These are phyloP conservation scores for Isabelozyma gotoi DNA, from an alignment of 805 yeast genomes.

Conservation along the genomic window DNA sequence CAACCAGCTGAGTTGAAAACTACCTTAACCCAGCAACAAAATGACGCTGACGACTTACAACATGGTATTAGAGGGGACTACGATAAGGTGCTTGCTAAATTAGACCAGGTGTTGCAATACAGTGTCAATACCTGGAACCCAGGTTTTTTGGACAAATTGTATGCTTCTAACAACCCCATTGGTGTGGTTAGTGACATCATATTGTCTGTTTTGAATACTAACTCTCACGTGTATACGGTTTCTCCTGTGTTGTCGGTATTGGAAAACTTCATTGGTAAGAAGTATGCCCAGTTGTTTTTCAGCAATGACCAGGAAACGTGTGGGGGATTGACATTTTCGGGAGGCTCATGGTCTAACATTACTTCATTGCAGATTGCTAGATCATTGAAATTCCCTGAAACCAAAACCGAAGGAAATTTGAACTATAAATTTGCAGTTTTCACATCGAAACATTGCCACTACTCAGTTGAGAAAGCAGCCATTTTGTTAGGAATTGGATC, in stretches of 20 bases:
- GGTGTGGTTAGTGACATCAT: constrained; percentile 75
- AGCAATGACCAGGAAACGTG: constrained; percentile 42
- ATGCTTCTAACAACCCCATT: constrained; percentile 83
- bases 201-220: constrained; percentile 71
- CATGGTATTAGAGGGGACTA: constrained; percentile 37
- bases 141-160: constrained; percentile 80
- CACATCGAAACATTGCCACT: constrained; percentile 72
- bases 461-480: constrained; percentile 80
- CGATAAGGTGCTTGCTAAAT: constrained; percentile 41
- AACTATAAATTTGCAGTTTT: constrained; percentile 62
- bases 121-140: constrained; percentile 87
- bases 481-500: constrained; percentile 73
- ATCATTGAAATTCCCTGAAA: constrained; percentile 62
- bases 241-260: constrained; percentile 77
- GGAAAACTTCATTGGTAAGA: constrained; percentile 64
- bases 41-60: constrained; percentile 30
- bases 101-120: constrained; percentile 58
- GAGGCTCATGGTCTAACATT: constrained; percentile 85
- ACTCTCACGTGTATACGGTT: constrained; percentile 82
- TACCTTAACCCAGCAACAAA: constrained; percentile 25
- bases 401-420: constrained; percentile 59
- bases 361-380: constrained; percentile 78
- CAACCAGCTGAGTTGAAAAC: constrained; percentile 49
- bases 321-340: constrained; percentile 84
- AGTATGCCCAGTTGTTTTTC: constrained; percentile 68